Evolutionary conservation across 2,329 filamentous ascomycete species (phyloP), one percentile per base, ranked within the genome.

Genomic region (Dothideomycetes sp.): DNA sequence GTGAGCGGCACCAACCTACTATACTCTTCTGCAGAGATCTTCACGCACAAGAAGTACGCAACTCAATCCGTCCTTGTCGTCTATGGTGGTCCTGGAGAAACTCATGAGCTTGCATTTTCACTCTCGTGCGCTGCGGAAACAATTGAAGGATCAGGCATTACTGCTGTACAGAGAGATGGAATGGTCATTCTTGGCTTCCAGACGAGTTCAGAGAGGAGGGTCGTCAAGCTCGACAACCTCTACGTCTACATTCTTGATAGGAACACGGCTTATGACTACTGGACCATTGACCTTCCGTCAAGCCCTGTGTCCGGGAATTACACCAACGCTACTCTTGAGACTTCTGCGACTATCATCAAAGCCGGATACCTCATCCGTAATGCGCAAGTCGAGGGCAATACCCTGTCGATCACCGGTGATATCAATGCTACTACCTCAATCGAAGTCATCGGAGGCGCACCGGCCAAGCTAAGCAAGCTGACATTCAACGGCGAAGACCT

Each of bases 361-460:
- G 78, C 73, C 0, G 74, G 75, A 8, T 82, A 84, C 51, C 67
- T 84, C 0, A 55, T 82, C 24, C 73, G 81, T 5, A 75, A 71
- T 0, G 78, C 78, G 0, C 67, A 68, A 3, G 56, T 80, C 1
- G 51, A 71, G 4, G 74, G 69, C 2, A 64, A 62, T n/a, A 68
- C 69, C 1, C 64, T 89, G 4, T 65, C 72, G 10, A 57, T 89
- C 3, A 73, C 72, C 4, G 84, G 80, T 3, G 84, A 91, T 51
- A 69, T 88, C 47, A 88, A 89, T 50, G 59, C 68, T 1, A 85
- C 82, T 0, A 78, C 78, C 0, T 53, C 72, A 0, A 59, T 89
- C 11, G 81, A 87, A 48, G 66, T 89, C 16, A 73, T 86, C 22
- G 78, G 80, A 3, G 78, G 65, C 3, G 69, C 74, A 0, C 70